Base-by-base conservation (phyloP, 345 rosid species). In the Eutrema japonicum region DNA sequence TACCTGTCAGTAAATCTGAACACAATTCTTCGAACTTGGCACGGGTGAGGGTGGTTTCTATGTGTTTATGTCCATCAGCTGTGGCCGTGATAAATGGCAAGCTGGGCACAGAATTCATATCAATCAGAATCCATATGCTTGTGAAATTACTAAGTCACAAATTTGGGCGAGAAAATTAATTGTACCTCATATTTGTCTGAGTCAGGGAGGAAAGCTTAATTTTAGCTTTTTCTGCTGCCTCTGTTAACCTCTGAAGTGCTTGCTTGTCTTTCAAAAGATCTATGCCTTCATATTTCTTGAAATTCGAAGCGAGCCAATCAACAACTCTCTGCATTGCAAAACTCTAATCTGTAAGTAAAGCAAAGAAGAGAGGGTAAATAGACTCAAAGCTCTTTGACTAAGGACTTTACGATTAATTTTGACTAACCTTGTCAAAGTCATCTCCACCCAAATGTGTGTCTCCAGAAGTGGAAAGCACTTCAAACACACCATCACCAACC, bases 371-470 rank as follows among this genome's bases (percentile, higher is more conserved):
- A 63, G 41, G 46, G 37, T 6, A 43, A 36, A 29, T 51, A 7
- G 11, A 53, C 43, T 8, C 38, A 55, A 69, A 63, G 7, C 35
- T 11, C 40, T 11, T 18, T 27, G 4, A 11, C 14, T 27, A 14
- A 29, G 29, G 6, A 74, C 18, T 10, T 46, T 4, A 4, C 22
- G 43, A 29, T 13, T 7, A 16, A 14, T 5, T 42, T 49, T 26
- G 3, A 51, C 79, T 16, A 50, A 89, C 97, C 96, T 92, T 95
- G 56, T 95, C 97, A 66, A 94, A 94, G 74, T 94, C 99, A 81
- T 94, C 99, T 73, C 99, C 99, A n/a, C 99, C 99, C 86, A 94
- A 82, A 83, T 95, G 97, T 1, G 99, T 95, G 76, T 95, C 99
- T 5, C 99, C 99, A 62, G 99, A 92, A 27, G 99, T 92, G 30